Conservation (phyloP, 805 yeast species). For the Spathaspora girioi region DNA sequence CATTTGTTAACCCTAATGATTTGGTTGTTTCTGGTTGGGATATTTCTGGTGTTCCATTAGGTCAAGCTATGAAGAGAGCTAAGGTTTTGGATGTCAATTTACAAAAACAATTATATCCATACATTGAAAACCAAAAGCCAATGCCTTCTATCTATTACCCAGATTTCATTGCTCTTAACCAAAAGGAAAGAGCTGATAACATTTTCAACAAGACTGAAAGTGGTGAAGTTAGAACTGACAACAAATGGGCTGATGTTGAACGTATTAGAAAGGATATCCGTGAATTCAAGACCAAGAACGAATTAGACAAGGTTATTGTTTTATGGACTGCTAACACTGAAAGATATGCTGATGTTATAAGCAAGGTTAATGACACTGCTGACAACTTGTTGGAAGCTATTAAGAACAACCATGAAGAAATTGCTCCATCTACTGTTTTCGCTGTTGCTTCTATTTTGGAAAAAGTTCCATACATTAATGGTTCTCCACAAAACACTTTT, state of each 20-base stretch:
- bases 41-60: slow-evolving; percentile 67
- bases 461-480: slow-evolving; percentile 85
- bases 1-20: slow-evolving; percentile 87
- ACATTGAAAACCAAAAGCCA: slow-evolving; percentile 62
- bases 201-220: slow-evolving; percentile 54
- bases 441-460: slow-evolving; percentile 93
- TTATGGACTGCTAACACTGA: slow-evolving; percentile 98
- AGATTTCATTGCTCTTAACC: slow-evolving; percentile 94
- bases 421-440: slow-evolving; percentile 89
- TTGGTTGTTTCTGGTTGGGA: slow-evolving; percentile 95
- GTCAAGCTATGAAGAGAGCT: slow-evolving; percentile 79
- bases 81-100: slow-evolving; percentile 82
- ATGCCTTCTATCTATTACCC: slow-evolving; percentile 90
- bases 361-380: slow-evolving; percentile 84
- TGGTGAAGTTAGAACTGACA: slow-evolving; percentile 49
- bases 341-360: slow-evolving; percentile 74
- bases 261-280: slow-evolving; percentile 78
- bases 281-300: slow-evolving; percentile 67
- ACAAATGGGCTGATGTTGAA: slow-evolving; percentile 90
- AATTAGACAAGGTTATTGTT: slow-evolving; percentile 81
- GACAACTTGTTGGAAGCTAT: slow-evolving; percentile 73
- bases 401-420: slow-evolving; percentile 75
- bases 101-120: slow-evolving; percentile 68
- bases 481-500: slow-evolving; percentile 96
- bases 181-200: slow-evolving; percentile 87